Evolutionary conservation across 768 basidiomycete genomes (phyloP).

Genomic region (Russula dissimulans): DNA sequence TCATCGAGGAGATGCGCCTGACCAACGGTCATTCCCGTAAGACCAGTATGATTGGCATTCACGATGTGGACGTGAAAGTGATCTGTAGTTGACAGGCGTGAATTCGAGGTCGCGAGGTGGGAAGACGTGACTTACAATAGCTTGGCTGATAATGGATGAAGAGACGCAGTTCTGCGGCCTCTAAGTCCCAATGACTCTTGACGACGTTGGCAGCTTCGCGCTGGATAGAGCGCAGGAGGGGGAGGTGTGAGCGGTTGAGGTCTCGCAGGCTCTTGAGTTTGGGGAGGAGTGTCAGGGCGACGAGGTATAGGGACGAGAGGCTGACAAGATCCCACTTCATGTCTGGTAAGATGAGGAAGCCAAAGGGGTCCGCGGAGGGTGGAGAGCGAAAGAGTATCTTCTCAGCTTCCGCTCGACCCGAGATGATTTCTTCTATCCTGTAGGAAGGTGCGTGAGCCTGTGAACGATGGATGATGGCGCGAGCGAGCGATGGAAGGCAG

Average conservation of each 20-base stretch:
- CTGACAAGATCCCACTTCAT: slow-evolving; percentile 92
- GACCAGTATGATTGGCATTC: slow-evolving; percentile 54
- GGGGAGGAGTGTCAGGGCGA: slow-evolving; percentile 60
- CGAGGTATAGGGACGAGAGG: slow-evolving; percentile 72
- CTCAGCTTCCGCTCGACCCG: slow-evolving; percentile 63
- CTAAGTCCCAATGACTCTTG: slow-evolving; percentile 56
- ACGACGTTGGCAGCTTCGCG: slow-evolving; percentile 44
- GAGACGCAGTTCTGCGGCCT: slow-evolving; percentile 54
- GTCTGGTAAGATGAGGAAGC: slow-evolving; percentile 83
- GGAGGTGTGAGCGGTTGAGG: slow-evolving; percentile 53
- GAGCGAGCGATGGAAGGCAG: not conserved
- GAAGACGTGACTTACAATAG: slow-evolving; percentile 57
- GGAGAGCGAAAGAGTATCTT: slow-evolving; percentile 55
- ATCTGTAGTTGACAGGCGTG: slow-evolving; percentile 39
- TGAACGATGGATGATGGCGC: not conserved
- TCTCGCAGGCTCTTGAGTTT: slow-evolving; percentile 69
- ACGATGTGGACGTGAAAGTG: slow-evolving; percentile 94
- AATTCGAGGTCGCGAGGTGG: not conserved
- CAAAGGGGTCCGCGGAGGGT: slow-evolving; percentile 32
- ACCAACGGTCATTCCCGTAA: slow-evolving; percentile 69
- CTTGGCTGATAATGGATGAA: slow-evolving; percentile 94
- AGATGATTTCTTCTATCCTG: slow-evolving; percentile 84
- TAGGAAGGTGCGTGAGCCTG: not conserved
- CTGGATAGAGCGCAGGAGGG: slow-evolving; percentile 58
- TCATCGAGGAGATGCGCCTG: slow-evolving; percentile 93